Conservation (phyloP, 2,329 filamentous ascomycete species). For the Colletotrichum sp. region DNA sequence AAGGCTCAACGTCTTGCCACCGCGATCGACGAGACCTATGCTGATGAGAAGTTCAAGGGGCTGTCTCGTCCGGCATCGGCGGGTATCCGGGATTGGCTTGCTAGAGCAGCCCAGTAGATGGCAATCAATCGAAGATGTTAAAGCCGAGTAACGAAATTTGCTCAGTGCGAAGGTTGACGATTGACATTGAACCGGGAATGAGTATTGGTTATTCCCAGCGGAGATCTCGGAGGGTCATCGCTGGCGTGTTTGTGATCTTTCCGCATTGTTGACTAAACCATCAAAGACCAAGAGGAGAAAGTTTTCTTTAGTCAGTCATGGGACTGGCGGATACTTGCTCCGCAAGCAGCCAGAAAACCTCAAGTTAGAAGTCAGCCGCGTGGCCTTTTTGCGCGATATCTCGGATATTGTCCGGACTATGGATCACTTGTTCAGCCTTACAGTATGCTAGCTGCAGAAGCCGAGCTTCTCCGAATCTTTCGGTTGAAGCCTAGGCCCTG, state of each 20-base stretch:
- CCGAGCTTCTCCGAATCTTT: not conserved
- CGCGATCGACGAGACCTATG: constrained; percentile 31
- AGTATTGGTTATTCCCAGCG: not conserved
- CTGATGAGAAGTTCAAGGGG: constrained; percentile 26
- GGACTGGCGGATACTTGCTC: not conserved
- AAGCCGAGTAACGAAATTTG: not conserved
- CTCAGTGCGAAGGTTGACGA: not conserved
- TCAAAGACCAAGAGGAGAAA: not conserved
- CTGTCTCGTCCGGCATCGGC: constrained; percentile 27
- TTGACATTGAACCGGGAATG: not conserved
- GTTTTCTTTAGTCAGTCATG: not conserved
- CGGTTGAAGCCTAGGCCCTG: not conserved
- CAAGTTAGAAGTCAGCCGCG: not conserved
- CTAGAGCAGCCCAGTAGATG: not conserved
- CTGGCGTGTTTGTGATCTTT: not conserved
- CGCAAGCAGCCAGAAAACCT: not conserved
- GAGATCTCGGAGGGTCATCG: not conserved
- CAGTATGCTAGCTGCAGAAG: not conserved
- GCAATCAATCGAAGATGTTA: not conserved
- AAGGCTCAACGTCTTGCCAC: constrained; percentile 28
- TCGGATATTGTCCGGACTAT: not conserved
- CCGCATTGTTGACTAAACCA: not conserved
- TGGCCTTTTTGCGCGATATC: not conserved
- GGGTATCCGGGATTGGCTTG: constrained; percentile 33
- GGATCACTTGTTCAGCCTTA: not conserved